phyloP scores from a whole-genome alignment of 805 yeast species.

The Metschnikowia hibisci region DNA sequence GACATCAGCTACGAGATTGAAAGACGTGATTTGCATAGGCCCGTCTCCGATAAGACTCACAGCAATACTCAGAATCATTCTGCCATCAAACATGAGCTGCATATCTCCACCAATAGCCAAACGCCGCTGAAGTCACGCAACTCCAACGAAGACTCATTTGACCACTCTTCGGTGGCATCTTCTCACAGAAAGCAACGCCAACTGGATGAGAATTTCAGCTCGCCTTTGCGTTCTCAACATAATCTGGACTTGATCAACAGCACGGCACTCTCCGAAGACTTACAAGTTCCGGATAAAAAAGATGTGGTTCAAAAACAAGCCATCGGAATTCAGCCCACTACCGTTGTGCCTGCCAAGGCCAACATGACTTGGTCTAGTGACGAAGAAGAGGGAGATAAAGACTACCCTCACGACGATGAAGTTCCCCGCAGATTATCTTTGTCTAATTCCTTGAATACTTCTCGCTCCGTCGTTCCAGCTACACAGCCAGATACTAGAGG shows the following conservation, averaged over 20 bases:
- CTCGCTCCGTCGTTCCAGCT: not conserved
- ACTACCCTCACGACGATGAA: not conserved
- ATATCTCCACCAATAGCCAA: not conserved
- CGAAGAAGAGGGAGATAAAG: constrained; percentile 46
- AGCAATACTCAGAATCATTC: not conserved
- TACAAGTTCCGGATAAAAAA: constrained; percentile 14
- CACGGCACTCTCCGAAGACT: constrained; percentile 11
- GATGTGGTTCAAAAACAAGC: constrained; percentile 18
- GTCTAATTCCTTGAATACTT: constrained; percentile 2
- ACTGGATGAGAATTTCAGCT: not conserved
- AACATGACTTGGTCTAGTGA: constrained; percentile 86
- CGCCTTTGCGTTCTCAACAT: not conserved
- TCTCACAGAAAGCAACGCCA: not conserved
- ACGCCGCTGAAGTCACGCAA: not conserved
- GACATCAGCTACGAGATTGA: constrained; percentile 87
- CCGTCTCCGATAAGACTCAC: constrained; percentile 2
- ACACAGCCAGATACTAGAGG: not conserved
- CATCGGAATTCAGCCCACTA: constrained; percentile 54
- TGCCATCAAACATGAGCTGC: not conserved
- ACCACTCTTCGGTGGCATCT: not conserved
- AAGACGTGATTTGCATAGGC: constrained; percentile 57
- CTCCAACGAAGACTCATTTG: not conserved
- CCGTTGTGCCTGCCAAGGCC: constrained; percentile 81
- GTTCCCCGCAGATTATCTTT: constrained; percentile 9
- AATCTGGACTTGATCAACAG: constrained; percentile 5